Conservation (phyloP, 768 basidiomycete species). For the Ephemerocybe angulata region DNA sequence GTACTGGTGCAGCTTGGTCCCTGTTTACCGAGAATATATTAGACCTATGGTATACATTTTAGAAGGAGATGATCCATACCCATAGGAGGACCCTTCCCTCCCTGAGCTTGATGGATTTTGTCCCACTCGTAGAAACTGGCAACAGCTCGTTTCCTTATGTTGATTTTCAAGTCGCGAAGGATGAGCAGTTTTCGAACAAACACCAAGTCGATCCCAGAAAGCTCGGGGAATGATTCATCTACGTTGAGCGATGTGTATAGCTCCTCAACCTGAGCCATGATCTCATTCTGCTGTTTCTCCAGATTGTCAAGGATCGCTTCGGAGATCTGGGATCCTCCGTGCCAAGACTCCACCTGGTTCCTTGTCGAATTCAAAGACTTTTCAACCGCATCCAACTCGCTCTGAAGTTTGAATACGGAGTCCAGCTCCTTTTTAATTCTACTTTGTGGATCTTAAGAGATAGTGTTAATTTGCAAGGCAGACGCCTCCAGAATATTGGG, state of each 20-base stretch:
- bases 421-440: too few species aligned
- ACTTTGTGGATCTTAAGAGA: too few species aligned
- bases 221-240: constrained; percentile 28
- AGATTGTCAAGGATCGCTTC: too few species aligned
- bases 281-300: too few species aligned
- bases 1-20: constrained; percentile 32
- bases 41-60: background rate
- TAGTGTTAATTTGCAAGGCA: too few species aligned
- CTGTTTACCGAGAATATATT: constrained; percentile 11
- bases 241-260: constrained; percentile 35
- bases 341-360: too few species aligned
- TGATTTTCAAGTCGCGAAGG: constrained; percentile 35
- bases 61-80: constrained; percentile 18
- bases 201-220: constrained; percentile 23
- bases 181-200: constrained; percentile 30
- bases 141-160: constrained; percentile 29
- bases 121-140: constrained; percentile 34
- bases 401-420: too few species aligned
- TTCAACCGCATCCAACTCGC: too few species aligned
- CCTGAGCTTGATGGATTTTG: constrained; percentile 26
- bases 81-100: constrained; percentile 23
- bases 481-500: too few species aligned
- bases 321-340: too few species aligned
- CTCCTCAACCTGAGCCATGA: constrained; percentile 27
- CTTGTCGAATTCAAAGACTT: too few species aligned